Evolutionary conservation across 164 flowering plant species (phyloP).

Genomic region (Vitis rotundifolia): DNA sequence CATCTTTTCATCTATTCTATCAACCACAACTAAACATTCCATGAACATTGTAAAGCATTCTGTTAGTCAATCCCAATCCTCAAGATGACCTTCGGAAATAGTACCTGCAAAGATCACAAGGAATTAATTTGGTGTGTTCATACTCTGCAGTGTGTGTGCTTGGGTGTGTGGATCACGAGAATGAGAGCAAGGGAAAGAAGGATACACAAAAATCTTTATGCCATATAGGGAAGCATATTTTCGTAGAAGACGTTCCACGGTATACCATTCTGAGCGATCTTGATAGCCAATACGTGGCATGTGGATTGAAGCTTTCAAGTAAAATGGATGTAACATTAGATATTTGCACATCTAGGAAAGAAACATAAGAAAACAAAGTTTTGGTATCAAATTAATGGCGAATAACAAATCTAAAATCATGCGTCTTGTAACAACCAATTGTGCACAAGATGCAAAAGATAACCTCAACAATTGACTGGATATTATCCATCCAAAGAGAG

Average conservation of each 20-base stretch:
- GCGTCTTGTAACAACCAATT: too few relatives aligned
- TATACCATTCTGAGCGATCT: conserved; percentile 86
- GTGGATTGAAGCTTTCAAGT: conserved; percentile 74
- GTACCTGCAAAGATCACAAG: conserved; percentile 41
- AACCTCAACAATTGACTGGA: too few relatives aligned
- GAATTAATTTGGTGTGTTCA: background rate
- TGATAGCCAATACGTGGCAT: conserved; percentile 96
- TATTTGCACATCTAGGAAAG: background rate
- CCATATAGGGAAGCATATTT: conserved; percentile 78
- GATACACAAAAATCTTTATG: conserved; percentile 74
- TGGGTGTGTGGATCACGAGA: background rate
- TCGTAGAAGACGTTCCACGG: conserved; percentile 80
- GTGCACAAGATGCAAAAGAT: too few relatives aligned
- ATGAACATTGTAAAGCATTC: background rate
- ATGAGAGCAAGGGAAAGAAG: conserved; percentile 13
- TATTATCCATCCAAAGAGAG: too few relatives aligned
- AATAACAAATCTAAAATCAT: too few relatives aligned
- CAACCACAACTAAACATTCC: too few relatives aligned
- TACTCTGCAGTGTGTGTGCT: background rate
- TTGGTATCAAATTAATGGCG: too few relatives aligned
- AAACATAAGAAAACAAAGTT: background rate
- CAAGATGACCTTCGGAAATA: conserved; percentile 43
- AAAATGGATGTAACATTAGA: conserved; percentile 8
- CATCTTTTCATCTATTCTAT: too few relatives aligned
- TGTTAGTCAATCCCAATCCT: background rate